These are phyloP conservation scores for Casuarina cunninghamiana DNA, from an alignment of 306 rosid genomes.

Conservation along the genomic window DNA sequence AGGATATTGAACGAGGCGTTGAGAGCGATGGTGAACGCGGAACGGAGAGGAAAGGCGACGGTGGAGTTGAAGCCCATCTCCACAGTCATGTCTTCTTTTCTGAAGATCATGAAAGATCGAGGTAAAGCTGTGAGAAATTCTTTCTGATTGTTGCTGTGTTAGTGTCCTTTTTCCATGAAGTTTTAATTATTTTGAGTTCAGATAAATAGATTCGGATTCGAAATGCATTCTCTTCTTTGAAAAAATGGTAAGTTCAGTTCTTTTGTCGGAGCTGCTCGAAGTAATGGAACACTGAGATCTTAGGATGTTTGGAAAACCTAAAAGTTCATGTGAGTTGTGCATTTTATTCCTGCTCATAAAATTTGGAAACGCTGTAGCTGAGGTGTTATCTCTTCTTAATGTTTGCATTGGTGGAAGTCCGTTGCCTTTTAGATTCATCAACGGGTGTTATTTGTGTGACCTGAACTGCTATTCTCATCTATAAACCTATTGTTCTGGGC, in stretches of 20 bases:
- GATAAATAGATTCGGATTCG: too few species aligned
- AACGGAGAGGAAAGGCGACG: slow-evolving; percentile 64
- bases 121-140: slow-evolving; percentile 37
- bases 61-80: slow-evolving; percentile 80
- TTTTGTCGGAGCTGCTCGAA: too few species aligned
- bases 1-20: slow-evolving; percentile 77
- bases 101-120: slow-evolving; percentile 73
- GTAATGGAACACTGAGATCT: too few species aligned
- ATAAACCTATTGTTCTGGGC: background rate
- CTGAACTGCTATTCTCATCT: background rate
- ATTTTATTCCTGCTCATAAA: too few species aligned
- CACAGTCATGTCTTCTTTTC: slow-evolving; percentile 76
- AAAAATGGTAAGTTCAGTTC: background rate
- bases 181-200: background rate
- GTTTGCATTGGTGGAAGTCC: background rate
- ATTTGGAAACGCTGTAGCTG: too few species aligned
- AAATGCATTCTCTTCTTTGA: background rate
- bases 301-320: too few species aligned
- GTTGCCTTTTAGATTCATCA: background rate
- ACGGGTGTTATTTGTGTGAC: too few species aligned
- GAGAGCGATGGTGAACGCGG: slow-evolving; percentile 79
- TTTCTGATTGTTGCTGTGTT: background rate
- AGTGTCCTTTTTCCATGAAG: background rate
- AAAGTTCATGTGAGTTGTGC: too few species aligned
- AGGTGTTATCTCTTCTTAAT: background rate